phyloP scores from a whole-genome alignment of 495 filamentous ascomycete genomes.

The Entonaema liquescens region DNA sequence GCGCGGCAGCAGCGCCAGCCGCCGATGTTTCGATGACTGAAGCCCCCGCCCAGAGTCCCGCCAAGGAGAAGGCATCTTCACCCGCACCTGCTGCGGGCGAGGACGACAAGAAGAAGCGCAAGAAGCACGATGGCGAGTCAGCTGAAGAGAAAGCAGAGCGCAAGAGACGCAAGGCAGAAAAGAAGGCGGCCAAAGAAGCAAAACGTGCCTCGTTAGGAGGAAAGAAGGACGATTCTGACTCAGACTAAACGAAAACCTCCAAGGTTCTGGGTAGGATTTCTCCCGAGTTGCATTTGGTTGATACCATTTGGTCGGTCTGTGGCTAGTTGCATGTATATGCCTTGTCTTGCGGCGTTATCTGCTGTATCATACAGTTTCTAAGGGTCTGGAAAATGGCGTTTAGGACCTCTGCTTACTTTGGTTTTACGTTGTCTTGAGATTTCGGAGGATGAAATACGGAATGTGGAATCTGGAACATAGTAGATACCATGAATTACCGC shows the following conservation, averaged over 20 bases:
- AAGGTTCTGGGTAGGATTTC: constrained; percentile 9
- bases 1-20: constrained; percentile 37
- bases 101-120: constrained; percentile 74
- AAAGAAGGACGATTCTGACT: constrained; percentile 47
- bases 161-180: constrained; percentile 76
- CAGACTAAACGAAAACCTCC: constrained; percentile 29
- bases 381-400: constrained; percentile 40
- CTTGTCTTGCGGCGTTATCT: constrained; percentile 35
- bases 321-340: constrained; percentile 36
- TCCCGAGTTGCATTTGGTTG: constrained; percentile 38
- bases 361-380: constrained; percentile 39
- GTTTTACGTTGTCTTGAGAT: constrained; percentile 7
- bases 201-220: constrained; percentile 49
- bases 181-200: constrained; percentile 74
- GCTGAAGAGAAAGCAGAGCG: constrained; percentile 77
- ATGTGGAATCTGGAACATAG: constrained; percentile 11
- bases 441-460: constrained; percentile 10
- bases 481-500: constrained; percentile 22
- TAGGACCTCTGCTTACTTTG: constrained; percentile 27
- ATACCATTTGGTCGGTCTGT: constrained; percentile 42
- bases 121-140: constrained; percentile 83
- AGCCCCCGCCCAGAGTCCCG: constrained; percentile 36
- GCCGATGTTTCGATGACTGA: constrained; percentile 45
- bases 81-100: constrained; percentile 51
- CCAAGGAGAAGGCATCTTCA: constrained; percentile 44